A percentile compares a stretch with the other conserved stretches of the same genome.
phyloP scores from a whole-genome alignment of 2,329 filamentous ascomycete species.

The Neonectria magnoliae region DNA sequence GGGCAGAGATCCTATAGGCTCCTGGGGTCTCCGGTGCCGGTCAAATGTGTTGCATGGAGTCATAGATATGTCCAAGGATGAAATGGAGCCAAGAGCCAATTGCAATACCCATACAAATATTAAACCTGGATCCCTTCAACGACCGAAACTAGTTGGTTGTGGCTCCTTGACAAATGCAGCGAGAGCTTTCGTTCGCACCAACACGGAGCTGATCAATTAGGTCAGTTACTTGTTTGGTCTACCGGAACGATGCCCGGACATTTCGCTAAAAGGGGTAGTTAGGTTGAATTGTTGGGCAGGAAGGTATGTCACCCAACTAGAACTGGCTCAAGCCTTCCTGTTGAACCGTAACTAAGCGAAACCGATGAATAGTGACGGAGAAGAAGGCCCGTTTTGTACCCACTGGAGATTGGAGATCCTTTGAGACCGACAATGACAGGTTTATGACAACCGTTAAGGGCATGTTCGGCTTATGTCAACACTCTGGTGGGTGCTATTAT shows the following conservation, averaged over 20 bases:
- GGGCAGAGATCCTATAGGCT: background rate
- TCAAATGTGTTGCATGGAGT: background rate
- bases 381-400: constrained; percentile 5
- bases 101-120: background rate
- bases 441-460: background rate
- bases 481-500: constrained; percentile 1
- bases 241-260: background rate
- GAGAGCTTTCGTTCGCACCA: background rate
- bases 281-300: too few species aligned
- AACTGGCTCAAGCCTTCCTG: background rate
- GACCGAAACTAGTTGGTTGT: background rate
- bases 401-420: constrained; percentile 9
- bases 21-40: background rate
- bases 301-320: background rate
- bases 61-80: background rate
- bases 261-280: too few species aligned
- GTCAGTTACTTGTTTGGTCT: background rate
- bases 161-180: background rate
- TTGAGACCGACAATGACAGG: background rate
- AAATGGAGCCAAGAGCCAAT: background rate
- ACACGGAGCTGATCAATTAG: too few species aligned
- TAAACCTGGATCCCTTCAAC: background rate
- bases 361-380: background rate
- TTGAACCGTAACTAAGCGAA: background rate
- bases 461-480: constrained; percentile 10